phyloP scores from a whole-genome alignment of 2,329 filamentous ascomycete genomes.

The Pseudogymnoascus sp. region DNA sequence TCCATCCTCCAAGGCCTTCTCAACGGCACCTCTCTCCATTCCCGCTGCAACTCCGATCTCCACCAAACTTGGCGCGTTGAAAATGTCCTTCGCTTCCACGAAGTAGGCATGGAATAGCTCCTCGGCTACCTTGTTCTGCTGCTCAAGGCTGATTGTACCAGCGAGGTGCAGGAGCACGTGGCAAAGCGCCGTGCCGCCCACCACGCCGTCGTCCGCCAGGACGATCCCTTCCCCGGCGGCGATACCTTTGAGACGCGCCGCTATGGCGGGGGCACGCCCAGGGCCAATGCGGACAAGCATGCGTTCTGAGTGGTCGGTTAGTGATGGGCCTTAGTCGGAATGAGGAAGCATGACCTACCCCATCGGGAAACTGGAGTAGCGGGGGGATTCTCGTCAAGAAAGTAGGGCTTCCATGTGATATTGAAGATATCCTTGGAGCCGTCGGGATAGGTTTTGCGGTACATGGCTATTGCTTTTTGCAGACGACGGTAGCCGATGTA shows the following conservation, averaged over 20 bases:
- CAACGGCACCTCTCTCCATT: constrained; percentile 44
- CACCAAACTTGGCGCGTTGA: constrained; percentile 31
- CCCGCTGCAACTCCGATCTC: constrained; percentile 21
- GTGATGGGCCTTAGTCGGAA: neutral
- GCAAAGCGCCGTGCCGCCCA: neutral
- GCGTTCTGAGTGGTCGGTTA: neutral
- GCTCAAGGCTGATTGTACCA: neutral
- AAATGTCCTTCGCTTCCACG: constrained; percentile 57
- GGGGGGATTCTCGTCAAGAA: constrained; percentile 47
- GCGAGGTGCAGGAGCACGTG: neutral
- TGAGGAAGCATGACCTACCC: neutral
- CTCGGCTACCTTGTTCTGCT: constrained; percentile 52
- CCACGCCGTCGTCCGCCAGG: neutral
- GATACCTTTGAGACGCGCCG: neutral
- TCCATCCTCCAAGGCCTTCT: constrained; percentile 45
- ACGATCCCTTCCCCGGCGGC: neutral
- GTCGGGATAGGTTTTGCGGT: constrained; percentile 53
- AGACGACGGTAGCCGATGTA: constrained; percentile 74
- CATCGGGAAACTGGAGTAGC: neutral
- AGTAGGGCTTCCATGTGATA: constrained; percentile 71
- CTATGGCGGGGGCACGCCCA: neutral
- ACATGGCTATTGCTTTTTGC: constrained; percentile 59
- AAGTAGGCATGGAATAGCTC: constrained; percentile 60
- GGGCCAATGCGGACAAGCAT: neutral
- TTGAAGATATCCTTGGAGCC: constrained; percentile 58